These are phyloP conservation scores for Paralagenidium karlingii DNA, from an alignment of 352 stramenopile species.

Conservation along the genomic window DNA sequence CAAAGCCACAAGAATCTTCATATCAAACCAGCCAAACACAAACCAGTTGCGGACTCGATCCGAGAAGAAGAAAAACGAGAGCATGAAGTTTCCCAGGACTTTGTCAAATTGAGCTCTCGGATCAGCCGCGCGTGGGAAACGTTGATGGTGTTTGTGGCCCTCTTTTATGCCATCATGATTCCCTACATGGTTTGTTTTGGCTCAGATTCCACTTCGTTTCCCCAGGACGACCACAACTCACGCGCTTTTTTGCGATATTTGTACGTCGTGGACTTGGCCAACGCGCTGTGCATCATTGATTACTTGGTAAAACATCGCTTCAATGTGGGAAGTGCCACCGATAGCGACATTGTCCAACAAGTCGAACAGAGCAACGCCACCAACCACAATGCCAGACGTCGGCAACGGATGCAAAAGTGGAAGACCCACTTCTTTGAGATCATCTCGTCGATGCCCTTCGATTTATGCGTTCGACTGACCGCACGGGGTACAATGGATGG, in stretches of 20 bases:
- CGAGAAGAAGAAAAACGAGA: background rate
- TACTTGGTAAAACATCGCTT: too few relatives aligned
- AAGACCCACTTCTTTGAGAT: conserved; percentile 14
- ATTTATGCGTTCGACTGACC: too few relatives aligned
- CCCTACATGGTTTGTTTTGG: conserved; percentile 48
- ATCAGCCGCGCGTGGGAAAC: conserved; percentile 47
- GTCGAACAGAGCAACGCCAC: too few relatives aligned
- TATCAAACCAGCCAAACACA: background rate
- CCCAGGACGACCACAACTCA: conserved; percentile 2
- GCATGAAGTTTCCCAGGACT: conserved; percentile 23
- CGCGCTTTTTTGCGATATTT: too few relatives aligned
- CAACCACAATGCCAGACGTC: too few relatives aligned
- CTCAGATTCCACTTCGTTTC: conserved; percentile 18
- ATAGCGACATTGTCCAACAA: too few relatives aligned
- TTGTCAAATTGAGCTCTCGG: conserved; percentile 30
- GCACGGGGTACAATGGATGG: too few relatives aligned
- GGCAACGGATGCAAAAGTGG: too few relatives aligned
- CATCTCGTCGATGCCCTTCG: conserved; percentile 22
- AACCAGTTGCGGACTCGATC: conserved; percentile 1
- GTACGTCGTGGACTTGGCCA: too few relatives aligned
- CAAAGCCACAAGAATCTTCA: background rate
- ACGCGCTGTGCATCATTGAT: background rate
- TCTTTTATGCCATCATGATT: conserved; percentile 44
- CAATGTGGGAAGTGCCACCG: too few relatives aligned
- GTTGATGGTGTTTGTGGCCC: conserved; percentile 23